phyloP scores from a whole-genome alignment of 352 stramenopile genomes.

The Globisporangium cystogenes region DNA sequence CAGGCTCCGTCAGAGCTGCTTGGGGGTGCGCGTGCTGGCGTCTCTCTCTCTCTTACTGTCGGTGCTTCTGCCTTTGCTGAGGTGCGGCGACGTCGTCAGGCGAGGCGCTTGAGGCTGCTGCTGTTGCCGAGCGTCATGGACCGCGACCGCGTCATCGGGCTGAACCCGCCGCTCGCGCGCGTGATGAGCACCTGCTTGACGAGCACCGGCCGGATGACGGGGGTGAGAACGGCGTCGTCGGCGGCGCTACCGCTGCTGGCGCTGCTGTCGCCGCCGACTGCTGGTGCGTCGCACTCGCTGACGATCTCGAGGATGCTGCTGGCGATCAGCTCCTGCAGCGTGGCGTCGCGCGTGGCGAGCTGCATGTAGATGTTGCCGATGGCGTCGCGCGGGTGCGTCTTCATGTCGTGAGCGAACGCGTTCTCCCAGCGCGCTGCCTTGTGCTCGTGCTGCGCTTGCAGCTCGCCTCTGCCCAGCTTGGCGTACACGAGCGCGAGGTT shows the following conservation, averaged over 20 bases:
- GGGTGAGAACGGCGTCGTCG: background rate
- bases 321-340: constrained; percentile 27
- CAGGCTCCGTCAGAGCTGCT: too few relatives aligned
- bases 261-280: background rate
- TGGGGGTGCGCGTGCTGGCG: background rate
- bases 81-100: background rate
- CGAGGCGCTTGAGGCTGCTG: constrained; percentile 11
- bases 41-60: background rate
- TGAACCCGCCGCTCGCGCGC: background rate
- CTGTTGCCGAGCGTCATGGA: constrained; percentile 4
- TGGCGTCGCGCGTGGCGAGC: constrained; percentile 27
- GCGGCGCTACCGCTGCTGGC: background rate
- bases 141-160: background rate
- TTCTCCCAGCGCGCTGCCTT: constrained; percentile 13
- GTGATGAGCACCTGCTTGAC: constrained; percentile 12
- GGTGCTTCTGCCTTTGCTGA: too few relatives aligned
- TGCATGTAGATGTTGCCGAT: constrained; percentile 73
- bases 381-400: constrained; percentile 24
- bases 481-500: constrained; percentile 68
- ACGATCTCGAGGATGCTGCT: constrained; percentile 31
- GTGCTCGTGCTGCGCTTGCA: constrained; percentile 37
- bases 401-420: constrained; percentile 49
- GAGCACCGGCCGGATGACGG: constrained; percentile 2
- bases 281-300: constrained; percentile 9
- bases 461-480: constrained; percentile 36